Evolutionary conservation across 148 eudicot species (phyloP).

Genomic region (Nepenthes gracilis): DNA sequence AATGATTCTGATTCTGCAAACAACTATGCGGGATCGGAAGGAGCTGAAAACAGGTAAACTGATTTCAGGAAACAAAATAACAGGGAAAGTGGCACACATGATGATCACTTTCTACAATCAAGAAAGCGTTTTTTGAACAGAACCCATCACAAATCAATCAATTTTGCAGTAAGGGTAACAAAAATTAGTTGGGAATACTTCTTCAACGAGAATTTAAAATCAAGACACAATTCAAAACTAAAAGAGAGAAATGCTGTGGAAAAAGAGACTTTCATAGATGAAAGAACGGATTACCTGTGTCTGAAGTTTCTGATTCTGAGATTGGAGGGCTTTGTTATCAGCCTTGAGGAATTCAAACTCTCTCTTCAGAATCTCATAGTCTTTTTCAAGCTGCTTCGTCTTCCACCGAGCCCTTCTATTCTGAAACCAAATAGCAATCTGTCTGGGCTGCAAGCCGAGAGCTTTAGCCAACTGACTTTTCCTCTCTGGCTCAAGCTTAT

Average conservation of each 20-base stretch:
- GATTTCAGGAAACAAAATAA: too few relatives aligned
- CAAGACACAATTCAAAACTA: too few relatives aligned
- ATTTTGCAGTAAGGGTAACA: too few relatives aligned
- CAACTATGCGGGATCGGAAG: too few relatives aligned
- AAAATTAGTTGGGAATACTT: not conserved
- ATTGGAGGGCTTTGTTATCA: conserved; percentile 68
- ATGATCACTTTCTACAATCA: too few relatives aligned
- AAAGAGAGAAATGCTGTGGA: too few relatives aligned
- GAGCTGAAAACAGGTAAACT: too few relatives aligned
- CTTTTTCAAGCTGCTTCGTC: conserved; percentile 91
- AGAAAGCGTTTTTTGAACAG: too few relatives aligned
- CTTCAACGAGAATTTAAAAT: not conserved
- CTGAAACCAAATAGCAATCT: conserved; percentile 95
- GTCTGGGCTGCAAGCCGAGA: conserved; percentile 90
- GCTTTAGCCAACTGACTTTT: conserved; percentile 90
- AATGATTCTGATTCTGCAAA: conserved; percentile 60
- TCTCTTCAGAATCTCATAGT: conserved; percentile 70
- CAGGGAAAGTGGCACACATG: too few relatives aligned
- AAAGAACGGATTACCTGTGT: conserved; percentile 41
- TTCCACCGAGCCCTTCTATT: conserved; percentile 96
- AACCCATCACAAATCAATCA: too few relatives aligned
- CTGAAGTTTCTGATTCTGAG: conserved; percentile 75
- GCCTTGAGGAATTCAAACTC: conserved; percentile 80
- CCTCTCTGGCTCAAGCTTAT: conserved; percentile 94
- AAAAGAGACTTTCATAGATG: too few relatives aligned